phyloP scores from a whole-genome alignment of 1,139 yeast genomes.

The Chernovozyma sophiae-reginae region DNA sequence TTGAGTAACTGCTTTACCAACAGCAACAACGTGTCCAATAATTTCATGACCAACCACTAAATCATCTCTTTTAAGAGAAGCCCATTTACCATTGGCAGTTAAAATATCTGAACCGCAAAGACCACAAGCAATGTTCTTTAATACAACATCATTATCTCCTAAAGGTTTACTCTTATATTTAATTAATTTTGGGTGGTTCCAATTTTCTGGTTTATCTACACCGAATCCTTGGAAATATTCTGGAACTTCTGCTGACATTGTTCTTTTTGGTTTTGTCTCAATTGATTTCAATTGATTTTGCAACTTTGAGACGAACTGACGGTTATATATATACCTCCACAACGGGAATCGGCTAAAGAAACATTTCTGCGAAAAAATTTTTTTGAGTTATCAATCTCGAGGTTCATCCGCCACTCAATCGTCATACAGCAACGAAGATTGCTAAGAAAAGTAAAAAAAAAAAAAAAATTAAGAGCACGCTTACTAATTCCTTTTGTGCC shows the following conservation, averaged over 20 bases:
- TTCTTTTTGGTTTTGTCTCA: too few relatives aligned
- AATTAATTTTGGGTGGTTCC: slow-evolving; percentile 41
- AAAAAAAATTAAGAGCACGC: too few relatives aligned
- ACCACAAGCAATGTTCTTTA: slow-evolving; percentile 50
- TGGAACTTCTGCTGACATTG: slow-evolving; percentile 18
- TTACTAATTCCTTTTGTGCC: too few relatives aligned
- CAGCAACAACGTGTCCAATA: slow-evolving; percentile 48
- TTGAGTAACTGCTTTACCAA: slow-evolving; percentile 45
- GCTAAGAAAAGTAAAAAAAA: too few relatives aligned
- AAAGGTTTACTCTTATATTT: slow-evolving; percentile 37
- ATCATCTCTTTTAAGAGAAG: slow-evolving; percentile 25
- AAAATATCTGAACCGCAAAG: slow-evolving; percentile 61
- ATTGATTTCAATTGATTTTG: too few relatives aligned
- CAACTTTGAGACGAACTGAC: too few relatives aligned
- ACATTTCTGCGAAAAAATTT: too few relatives aligned
- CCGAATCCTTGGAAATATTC: slow-evolving; percentile 44
- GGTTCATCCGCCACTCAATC: too few relatives aligned
- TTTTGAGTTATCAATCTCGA: too few relatives aligned
- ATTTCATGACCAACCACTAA: slow-evolving; percentile 49
- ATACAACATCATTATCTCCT: slow-evolving; percentile 38
- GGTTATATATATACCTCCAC: too few relatives aligned
- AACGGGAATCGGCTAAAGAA: too few relatives aligned
- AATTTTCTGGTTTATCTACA: slow-evolving; percentile 31
- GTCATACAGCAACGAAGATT: too few relatives aligned
- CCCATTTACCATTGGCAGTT: slow-evolving; percentile 42